Evolutionary conservation across 495 filamentous ascomycete species (phyloP).

Genomic region (Podospora pseudoanserina): DNA sequence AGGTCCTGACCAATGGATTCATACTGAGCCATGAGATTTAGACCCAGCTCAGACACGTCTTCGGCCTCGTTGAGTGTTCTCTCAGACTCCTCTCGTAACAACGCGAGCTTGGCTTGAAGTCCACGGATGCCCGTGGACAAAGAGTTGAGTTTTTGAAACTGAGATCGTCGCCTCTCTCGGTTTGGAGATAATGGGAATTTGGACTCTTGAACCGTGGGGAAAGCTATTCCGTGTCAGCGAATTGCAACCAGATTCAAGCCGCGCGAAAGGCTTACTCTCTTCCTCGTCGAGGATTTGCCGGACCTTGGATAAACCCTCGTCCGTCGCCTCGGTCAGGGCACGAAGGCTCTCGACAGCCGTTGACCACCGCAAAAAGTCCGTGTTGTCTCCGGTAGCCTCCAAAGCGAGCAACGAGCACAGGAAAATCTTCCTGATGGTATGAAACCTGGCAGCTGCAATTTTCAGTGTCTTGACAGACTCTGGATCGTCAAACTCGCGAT

Average conservation of each 20-base stretch:
- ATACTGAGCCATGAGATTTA: conserved; percentile 79
- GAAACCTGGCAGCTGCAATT: conserved; percentile 71
- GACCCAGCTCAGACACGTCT: conserved; percentile 68
- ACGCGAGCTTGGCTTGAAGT: conserved; percentile 90
- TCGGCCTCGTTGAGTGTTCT: conserved; percentile 68
- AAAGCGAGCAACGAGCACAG: conserved; percentile 83
- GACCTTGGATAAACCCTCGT: conserved; percentile 53
- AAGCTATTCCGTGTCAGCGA: conserved; percentile 25
- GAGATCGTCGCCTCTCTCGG: conserved; percentile 75
- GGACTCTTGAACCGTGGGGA: conserved; percentile 50
- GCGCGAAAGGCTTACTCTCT: conserved; percentile 60
- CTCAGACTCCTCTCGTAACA: conserved; percentile 86
- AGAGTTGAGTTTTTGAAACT: conserved; percentile 78
- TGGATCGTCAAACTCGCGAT: conserved; percentile 62
- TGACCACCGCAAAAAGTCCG: conserved; percentile 77
- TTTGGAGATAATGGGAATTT: conserved; percentile 67
- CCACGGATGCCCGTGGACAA: conserved; percentile 87
- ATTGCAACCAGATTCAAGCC: not conserved
- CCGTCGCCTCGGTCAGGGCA: conserved; percentile 55
- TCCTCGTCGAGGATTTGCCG: conserved; percentile 72
- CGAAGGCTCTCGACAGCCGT: conserved; percentile 73
- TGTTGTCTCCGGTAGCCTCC: conserved; percentile 76
- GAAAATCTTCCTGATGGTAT: conserved; percentile 75
- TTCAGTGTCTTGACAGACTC: conserved; percentile 80
- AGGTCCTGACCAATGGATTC: conserved; percentile 91